A percentile compares a stretch with the other conserved stretches of the same genome.
These are phyloP conservation scores for Barnettozyma hawaiiensis DNA, from an alignment of 1,139 yeast species.

Conservation along the genomic window DNA sequence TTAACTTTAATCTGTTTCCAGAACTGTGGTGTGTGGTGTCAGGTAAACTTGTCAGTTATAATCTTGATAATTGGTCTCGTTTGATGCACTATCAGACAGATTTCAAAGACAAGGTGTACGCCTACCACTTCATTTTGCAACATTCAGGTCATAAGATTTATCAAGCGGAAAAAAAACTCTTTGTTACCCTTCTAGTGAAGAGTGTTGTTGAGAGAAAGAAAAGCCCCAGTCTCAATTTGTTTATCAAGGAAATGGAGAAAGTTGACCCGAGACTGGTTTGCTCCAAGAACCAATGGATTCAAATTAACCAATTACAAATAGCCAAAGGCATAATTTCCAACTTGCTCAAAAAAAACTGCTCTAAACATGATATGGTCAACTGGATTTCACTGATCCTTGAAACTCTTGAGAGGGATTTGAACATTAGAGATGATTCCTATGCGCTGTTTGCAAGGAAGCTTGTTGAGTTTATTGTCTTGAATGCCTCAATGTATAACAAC, in stretches of 20 bases:
- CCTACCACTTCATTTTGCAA: conserved; percentile 18
- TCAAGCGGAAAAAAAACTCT: conserved; percentile 14
- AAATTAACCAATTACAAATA: conserved; percentile 18
- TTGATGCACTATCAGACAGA: conserved; percentile 18
- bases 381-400: conserved; percentile 12
- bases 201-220: conserved; percentile 11
- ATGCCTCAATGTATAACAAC: conserved; percentile 17
- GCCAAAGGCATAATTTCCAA: conserved; percentile 14
- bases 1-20: conserved; percentile 17
- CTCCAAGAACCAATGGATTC: conserved; percentile 13
- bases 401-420: conserved; percentile 12
- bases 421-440: conserved; percentile 5
- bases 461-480: conserved; percentile 14
- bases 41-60: conserved; percentile 14
- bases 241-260: conserved; percentile 16
- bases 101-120: conserved; percentile 20
- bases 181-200: conserved; percentile 14
- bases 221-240: conserved; percentile 16
- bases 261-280: conserved; percentile 16
- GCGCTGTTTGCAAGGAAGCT: conserved; percentile 13
- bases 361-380: conserved; percentile 11
- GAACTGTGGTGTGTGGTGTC: conserved; percentile 21
- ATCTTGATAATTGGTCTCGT: conserved; percentile 21
- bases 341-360: conserved; percentile 12
- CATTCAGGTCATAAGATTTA: conserved; percentile 16